Evolutionary conservation across 2,329 filamentous ascomycete species (phyloP).

Genomic region (Lasiodiplodia theobromae): DNA sequence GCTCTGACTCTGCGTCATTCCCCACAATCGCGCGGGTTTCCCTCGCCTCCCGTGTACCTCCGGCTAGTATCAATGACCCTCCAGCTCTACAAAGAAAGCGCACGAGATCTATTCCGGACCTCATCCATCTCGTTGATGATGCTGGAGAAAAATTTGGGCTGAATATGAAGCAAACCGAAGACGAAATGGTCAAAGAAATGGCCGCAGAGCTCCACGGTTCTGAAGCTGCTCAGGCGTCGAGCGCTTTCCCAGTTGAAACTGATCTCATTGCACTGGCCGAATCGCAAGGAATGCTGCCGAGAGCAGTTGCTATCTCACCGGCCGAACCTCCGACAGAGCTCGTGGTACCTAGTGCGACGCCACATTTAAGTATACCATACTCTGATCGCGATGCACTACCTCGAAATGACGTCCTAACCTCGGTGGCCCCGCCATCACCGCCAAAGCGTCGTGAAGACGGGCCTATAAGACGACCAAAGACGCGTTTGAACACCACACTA

Average conservation of each 20-base stretch:
- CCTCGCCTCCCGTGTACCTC: not conserved
- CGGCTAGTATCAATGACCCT: constrained; percentile 43
- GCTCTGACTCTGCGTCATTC: not conserved
- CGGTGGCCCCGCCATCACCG: not conserved
- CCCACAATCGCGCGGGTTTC: constrained; percentile 28
- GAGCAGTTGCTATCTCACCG: not conserved
- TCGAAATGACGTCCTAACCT: not conserved
- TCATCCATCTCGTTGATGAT: constrained; percentile 46
- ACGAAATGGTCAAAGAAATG: constrained; percentile 7
- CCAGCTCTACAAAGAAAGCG: constrained; percentile 34
- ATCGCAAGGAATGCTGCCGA: not conserved
- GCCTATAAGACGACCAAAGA: not conserved
- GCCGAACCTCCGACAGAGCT: not conserved
- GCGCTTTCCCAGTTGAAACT: not conserved
- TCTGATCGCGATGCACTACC: not conserved
- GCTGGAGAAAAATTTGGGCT: constrained; percentile 46
- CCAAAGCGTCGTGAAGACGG: not conserved
- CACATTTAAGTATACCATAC: not conserved
- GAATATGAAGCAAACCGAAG: constrained; percentile 36
- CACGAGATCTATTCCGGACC: constrained; percentile 43
- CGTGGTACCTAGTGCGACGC: not conserved
- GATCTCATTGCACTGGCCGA: not conserved
- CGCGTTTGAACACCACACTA: not conserved
- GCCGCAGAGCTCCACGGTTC: not conserved
- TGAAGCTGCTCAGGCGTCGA: not conserved